phyloP scores from a whole-genome alignment of 495 filamentous ascomycete genomes.

The Penicillium salamii region DNA sequence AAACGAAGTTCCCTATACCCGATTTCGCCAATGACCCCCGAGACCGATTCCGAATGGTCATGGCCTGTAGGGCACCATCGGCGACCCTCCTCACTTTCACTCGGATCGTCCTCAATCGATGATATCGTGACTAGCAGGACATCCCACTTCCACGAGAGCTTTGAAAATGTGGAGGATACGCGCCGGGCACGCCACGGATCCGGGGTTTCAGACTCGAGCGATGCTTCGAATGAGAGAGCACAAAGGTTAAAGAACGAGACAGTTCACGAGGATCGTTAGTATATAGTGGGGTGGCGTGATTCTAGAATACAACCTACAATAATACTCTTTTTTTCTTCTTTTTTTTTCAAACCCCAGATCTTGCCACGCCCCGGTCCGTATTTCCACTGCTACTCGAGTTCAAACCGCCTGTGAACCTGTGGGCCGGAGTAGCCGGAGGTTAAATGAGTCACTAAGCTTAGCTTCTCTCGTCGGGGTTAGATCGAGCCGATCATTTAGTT shows the following conservation, averaged over 20 bases:
- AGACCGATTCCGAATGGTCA: slow-evolving; percentile 1
- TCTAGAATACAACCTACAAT: no score
- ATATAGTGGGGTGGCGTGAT: background rate
- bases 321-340: no score
- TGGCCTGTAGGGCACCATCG: slow-evolving; percentile 4
- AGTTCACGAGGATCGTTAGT: slow-evolving; percentile 12
- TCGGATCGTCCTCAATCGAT: slow-evolving; percentile 13
- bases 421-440: no score
- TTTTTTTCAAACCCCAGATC: no score
- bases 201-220: slow-evolving; percentile 13
- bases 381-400: no score
- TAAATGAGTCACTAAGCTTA: no score
- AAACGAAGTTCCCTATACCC: slow-evolving; percentile 3
- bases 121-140: slow-evolving; percentile 8
- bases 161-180: background rate
- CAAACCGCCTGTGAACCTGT: no score
- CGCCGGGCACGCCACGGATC: slow-evolving; percentile 10
- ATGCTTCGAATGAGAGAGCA: slow-evolving; percentile 3
- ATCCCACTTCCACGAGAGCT: slow-evolving; percentile 14
- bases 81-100: slow-evolving; percentile 8
- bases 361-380: no score
- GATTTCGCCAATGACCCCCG: slow-evolving; percentile 7
- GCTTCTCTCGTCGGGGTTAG: no score
- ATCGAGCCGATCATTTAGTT: no score
- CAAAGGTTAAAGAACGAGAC: slow-evolving; percentile 4